phyloP scores from a whole-genome alignment of 768 basidiomycete genomes.

The Termitomyces sp. region DNA sequence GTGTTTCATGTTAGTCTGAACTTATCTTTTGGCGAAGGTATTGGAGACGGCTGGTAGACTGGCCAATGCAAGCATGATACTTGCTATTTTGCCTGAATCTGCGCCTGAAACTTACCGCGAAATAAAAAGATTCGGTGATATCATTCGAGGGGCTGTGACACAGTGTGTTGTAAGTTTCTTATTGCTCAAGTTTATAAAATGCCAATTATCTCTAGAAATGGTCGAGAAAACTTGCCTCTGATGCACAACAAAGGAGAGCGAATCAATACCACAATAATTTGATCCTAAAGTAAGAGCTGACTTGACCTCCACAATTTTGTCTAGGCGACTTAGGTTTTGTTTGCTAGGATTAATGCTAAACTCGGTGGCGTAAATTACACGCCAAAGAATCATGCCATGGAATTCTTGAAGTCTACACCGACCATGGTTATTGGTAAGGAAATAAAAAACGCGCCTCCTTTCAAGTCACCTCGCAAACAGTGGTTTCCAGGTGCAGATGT shows the following conservation, averaged over 20 bases:
- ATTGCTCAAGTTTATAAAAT: neutral
- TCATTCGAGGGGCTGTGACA: slow-evolving; percentile 51
- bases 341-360: slow-evolving; percentile 57
- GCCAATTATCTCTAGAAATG: slow-evolving; percentile 17
- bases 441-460: neutral
- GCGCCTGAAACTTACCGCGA: slow-evolving; percentile 21
- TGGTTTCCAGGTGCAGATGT: slow-evolving; percentile 24
- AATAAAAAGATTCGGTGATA: slow-evolving; percentile 32
- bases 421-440: slow-evolving; percentile 53
- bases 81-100: slow-evolving; percentile 26
- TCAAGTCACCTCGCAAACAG: neutral
- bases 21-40: neutral
- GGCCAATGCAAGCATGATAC: slow-evolving; percentile 16
- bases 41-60: slow-evolving; percentile 6
- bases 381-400: slow-evolving; percentile 36
- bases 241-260: slow-evolving; percentile 9
- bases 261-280: slow-evolving; percentile 62
- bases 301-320: neutral
- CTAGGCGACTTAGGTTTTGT: neutral
- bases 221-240: slow-evolving; percentile 18
- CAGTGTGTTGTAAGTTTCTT: slow-evolving; percentile 52
- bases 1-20: neutral
- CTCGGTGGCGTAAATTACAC: slow-evolving; percentile 61
- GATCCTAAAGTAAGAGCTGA: slow-evolving; percentile 44
- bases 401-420: slow-evolving; percentile 26